These are phyloP conservation scores for Phaeosphaeriaceae sp. DNA, from an alignment of 2,329 filamentous ascomycete genomes.

Conservation along the genomic window DNA sequence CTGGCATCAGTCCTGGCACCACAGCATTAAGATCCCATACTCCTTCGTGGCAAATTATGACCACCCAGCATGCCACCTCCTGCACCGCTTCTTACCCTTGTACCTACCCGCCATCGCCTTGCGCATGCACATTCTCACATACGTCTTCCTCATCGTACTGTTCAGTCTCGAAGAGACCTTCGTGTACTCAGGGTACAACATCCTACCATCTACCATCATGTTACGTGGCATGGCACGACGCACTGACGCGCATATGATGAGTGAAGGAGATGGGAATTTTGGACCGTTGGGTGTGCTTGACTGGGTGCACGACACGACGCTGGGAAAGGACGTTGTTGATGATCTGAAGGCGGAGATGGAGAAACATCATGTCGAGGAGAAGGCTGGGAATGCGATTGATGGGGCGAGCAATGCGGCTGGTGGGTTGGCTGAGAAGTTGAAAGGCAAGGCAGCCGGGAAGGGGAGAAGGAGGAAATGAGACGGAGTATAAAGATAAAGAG, in stretches of 20 bases:
- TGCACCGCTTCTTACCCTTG: slow-evolving; percentile 69
- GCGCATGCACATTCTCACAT: slow-evolving; percentile 75
- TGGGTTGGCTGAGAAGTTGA: slow-evolving; percentile 38
- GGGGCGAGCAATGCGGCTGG: slow-evolving; percentile 39
- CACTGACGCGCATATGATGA: slow-evolving; percentile 66
- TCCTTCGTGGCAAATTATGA: slow-evolving; percentile 71
- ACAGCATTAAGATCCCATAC: slow-evolving; percentile 65
- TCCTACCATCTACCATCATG: slow-evolving; percentile 65
- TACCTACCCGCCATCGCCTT: slow-evolving; percentile 71
- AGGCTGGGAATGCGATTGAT: slow-evolving; percentile 46
- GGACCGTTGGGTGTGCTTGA: slow-evolving; percentile 66
- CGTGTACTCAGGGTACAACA: slow-evolving; percentile 71
- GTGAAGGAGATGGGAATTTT: slow-evolving; percentile 65
- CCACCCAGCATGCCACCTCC: slow-evolving; percentile 69
- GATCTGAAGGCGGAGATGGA: slow-evolving; percentile 63
- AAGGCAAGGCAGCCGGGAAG: slow-evolving; percentile 31
- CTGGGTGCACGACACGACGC: slow-evolving; percentile 45
- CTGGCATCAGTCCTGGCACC: slow-evolving; percentile 64
- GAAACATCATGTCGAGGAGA: slow-evolving; percentile 60
- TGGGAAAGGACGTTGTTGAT: slow-evolving; percentile 64
- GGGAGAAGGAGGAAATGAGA: slow-evolving; percentile 32
- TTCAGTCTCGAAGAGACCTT: slow-evolving; percentile 72
- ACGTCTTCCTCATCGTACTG: slow-evolving; percentile 68
- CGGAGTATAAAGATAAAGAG: neutral
- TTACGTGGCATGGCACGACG: slow-evolving; percentile 64